These are phyloP conservation scores for Penicillium concentricum DNA, from an alignment of 2,329 filamentous ascomycete species.

Conservation along the genomic window DNA sequence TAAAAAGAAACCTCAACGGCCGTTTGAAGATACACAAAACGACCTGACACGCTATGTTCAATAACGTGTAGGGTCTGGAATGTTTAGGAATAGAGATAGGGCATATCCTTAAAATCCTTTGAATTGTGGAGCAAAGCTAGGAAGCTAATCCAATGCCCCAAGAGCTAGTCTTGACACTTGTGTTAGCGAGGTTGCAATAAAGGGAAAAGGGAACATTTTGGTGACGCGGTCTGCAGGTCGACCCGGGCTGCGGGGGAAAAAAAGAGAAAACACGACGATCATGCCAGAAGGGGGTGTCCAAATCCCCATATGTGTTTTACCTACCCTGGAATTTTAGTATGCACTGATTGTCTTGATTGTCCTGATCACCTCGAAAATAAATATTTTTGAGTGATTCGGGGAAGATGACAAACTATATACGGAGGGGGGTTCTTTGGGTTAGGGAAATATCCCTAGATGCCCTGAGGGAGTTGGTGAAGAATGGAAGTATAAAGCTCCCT, in stretches of 20 bases:
- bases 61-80: conserved; percentile 17
- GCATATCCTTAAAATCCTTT: conserved; percentile 13
- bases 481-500: conserved; percentile 6
- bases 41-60: conserved; percentile 12
- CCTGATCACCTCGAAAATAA: conserved; percentile 3
- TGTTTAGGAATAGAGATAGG: conserved; percentile 11
- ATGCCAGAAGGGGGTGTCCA: conserved; percentile 18
- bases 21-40: not conserved
- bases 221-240: conserved; percentile 25
- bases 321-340: conserved; percentile 17
- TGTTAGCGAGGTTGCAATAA: conserved; percentile 20
- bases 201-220: conserved; percentile 15
- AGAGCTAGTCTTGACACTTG: not conserved
- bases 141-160: not conserved
- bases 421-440: conserved; percentile 4
- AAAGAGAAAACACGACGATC: conserved; percentile 20
- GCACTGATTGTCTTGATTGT: not conserved
- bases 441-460: conserved; percentile 10
- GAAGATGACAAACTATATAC: conserved; percentile 1
- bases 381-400: not conserved
- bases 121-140: conserved; percentile 7
- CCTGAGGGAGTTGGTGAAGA: conserved; percentile 4
- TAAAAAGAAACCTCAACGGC: not conserved
- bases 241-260: conserved; percentile 10
- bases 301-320: conserved; percentile 18